Percentiles rank a stretch among this genome's conserved stretches.
These are phyloP conservation scores for Tardiomyces digboiensis DNA, from an alignment of 1,139 yeast genomes.

Conservation along the genomic window DNA sequence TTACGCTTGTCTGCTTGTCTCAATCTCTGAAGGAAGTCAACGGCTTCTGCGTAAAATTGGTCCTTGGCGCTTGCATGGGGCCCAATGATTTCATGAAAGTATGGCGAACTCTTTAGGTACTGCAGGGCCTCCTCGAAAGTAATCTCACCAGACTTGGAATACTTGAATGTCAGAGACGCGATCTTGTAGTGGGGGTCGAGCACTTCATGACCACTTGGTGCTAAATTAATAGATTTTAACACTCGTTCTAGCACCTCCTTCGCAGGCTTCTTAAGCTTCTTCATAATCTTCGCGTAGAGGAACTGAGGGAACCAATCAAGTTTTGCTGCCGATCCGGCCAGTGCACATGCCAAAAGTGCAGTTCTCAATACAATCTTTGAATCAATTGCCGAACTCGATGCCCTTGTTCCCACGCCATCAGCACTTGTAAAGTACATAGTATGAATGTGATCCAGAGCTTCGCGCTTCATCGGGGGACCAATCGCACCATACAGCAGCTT, in stretches of 20 bases:
- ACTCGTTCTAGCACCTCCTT: slow-evolving; percentile 16
- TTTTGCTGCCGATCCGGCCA: slow-evolving; percentile 23
- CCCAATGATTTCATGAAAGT: slow-evolving; percentile 4
- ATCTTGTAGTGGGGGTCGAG: slow-evolving; percentile 70
- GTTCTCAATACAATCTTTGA: slow-evolving; percentile 15
- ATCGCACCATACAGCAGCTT: slow-evolving; percentile 52
- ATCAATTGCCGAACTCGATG: slow-evolving; percentile 19
- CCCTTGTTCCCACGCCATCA: slow-evolving; percentile 17
- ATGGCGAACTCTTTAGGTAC: neutral
- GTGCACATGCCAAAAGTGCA: slow-evolving; percentile 15
- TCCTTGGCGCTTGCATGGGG: slow-evolving; percentile 1
- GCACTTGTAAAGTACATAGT: slow-evolving; percentile 19
- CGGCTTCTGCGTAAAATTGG: slow-evolving; percentile 23
- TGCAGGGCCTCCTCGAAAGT: neutral
- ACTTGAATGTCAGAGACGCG: slow-evolving; percentile 51
- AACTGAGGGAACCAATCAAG: slow-evolving; percentile 57
- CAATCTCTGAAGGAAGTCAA: slow-evolving; percentile 32
- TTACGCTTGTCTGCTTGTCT: slow-evolving; percentile 62
- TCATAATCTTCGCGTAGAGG: slow-evolving; percentile 50
- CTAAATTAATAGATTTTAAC: slow-evolving; percentile 11
- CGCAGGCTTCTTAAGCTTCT: slow-evolving; percentile 30
- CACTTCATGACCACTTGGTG: slow-evolving; percentile 15
- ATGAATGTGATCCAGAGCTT: slow-evolving; percentile 19
- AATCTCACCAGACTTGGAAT: slow-evolving; percentile 29
- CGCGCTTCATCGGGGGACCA: slow-evolving; percentile 50